phyloP scores from a whole-genome alignment of 108 stramenopile genomes.

The Cyclotella cryptica region DNA sequence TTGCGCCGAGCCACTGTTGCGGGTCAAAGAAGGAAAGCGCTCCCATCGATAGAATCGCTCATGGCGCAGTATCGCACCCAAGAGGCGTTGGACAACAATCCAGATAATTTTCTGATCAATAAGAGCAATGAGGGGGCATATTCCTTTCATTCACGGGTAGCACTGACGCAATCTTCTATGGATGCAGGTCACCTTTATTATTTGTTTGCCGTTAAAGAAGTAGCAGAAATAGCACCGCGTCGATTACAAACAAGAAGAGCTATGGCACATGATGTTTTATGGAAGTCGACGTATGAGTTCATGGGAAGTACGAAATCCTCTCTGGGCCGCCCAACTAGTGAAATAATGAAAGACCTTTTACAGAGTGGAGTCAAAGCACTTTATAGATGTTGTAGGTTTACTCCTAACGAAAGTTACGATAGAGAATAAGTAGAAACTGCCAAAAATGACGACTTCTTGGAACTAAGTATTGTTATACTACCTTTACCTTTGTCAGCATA shows the following conservation, averaged over 20 bases:
- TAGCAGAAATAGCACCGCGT: not conserved
- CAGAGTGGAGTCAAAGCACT: slow-evolving; percentile 36
- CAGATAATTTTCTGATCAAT: not conserved
- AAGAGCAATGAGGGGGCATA: slow-evolving; percentile 13
- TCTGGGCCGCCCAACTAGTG: slow-evolving; percentile 63
- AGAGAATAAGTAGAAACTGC: too few species aligned
- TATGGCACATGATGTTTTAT: slow-evolving; percentile 10
- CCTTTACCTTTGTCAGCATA: too few species aligned
- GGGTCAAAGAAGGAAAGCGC: slow-evolving; percentile 6
- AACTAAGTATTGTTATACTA: too few species aligned
- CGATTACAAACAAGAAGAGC: not conserved
- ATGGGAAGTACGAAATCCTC: slow-evolving; percentile 62
- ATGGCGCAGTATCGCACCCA: slow-evolving; percentile 16
- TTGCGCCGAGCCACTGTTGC: slow-evolving; percentile 25
- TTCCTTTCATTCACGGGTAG: slow-evolving; percentile 53
- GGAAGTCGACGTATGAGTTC: slow-evolving; percentile 52
- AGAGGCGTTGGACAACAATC: slow-evolving; percentile 9
- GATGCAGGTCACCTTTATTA: slow-evolving; percentile 63
- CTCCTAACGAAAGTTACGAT: too few species aligned
- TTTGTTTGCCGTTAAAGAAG: slow-evolving; percentile 62
- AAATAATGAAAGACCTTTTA: slow-evolving; percentile 54
- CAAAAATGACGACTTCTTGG: too few species aligned
- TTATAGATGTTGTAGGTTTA: not conserved
- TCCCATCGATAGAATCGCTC: slow-evolving; percentile 29
- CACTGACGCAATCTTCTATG: slow-evolving; percentile 67